These are phyloP conservation scores for Pseudoturritis turrita DNA, from an alignment of 345 rosid genomes.

Conservation along the genomic window DNA sequence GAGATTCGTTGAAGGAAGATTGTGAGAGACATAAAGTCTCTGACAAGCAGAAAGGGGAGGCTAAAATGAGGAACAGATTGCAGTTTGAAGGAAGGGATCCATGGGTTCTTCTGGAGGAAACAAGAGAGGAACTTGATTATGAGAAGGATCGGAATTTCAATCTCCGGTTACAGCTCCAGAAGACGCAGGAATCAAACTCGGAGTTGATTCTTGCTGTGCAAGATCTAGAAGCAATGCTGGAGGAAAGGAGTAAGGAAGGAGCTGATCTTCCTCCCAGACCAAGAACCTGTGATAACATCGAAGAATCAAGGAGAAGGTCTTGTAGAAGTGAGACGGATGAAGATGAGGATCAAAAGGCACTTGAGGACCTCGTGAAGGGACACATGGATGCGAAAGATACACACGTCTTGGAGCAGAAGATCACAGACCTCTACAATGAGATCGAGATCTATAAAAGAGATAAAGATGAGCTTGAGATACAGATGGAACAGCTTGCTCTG, in stretches of 20 bases:
- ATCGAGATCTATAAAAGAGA: slow-evolving; percentile 74
- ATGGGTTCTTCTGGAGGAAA: slow-evolving; percentile 59
- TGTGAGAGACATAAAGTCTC: slow-evolving; percentile 53
- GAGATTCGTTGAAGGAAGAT: slow-evolving; percentile 52
- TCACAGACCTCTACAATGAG: slow-evolving; percentile 63
- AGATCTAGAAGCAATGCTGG: slow-evolving; percentile 78
- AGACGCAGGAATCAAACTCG: slow-evolving; percentile 80
- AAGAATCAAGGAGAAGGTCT: slow-evolving; percentile 22
- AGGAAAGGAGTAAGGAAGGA: slow-evolving; percentile 47
- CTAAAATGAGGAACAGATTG: slow-evolving; percentile 44
- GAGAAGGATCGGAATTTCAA: slow-evolving; percentile 70
- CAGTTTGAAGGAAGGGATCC: slow-evolving; percentile 57
- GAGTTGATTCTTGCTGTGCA: slow-evolving; percentile 88
- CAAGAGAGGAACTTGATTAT: slow-evolving; percentile 61
- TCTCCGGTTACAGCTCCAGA: slow-evolving; percentile 75
- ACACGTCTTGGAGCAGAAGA: slow-evolving; percentile 56
- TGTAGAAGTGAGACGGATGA: slow-evolving; percentile 49
- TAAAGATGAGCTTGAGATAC: slow-evolving; percentile 83
- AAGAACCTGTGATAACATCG: slow-evolving; percentile 25
- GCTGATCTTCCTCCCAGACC: slow-evolving; percentile 27
- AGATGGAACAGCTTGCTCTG: slow-evolving; percentile 92
- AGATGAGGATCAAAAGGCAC: slow-evolving; percentile 80
- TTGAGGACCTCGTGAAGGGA: slow-evolving; percentile 78
- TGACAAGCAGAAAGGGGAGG: slow-evolving; percentile 39
- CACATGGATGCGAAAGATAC: slow-evolving; percentile 52